Evolutionary conservation across 1,139 yeast genomes (phyloP).

Genomic region (Sugiyamaella paludigena): DNA sequence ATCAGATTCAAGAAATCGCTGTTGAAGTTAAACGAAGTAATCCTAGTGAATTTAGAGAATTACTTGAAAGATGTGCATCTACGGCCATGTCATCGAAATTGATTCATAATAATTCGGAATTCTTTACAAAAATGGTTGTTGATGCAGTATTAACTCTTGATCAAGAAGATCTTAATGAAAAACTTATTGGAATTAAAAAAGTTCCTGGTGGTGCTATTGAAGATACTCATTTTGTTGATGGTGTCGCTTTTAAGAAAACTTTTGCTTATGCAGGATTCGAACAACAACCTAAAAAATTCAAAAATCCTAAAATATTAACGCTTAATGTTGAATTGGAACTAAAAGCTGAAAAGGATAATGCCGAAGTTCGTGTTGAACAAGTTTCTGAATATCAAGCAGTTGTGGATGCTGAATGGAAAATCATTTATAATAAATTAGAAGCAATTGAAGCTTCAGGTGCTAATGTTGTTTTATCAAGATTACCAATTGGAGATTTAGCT

Average conservation of each 20-base stretch:
- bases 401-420: conserved; percentile 98
- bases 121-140: conserved; percentile 94
- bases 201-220: conserved; percentile 97
- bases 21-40: conserved; percentile 54
- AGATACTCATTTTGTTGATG: conserved; percentile 82
- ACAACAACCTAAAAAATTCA: conserved; percentile 89
- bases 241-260: conserved; percentile 96
- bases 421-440: conserved; percentile 81
- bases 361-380: conserved; percentile 96
- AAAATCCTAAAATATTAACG: conserved; percentile 75
- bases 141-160: conserved; percentile 90
- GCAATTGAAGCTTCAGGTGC: conserved; percentile 85
- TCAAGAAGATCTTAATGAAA: conserved; percentile 80
- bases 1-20: conserved; percentile 65
- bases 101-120: conserved; percentile 79
- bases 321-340: conserved; percentile 92
- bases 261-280: conserved; percentile 98
- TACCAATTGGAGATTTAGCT: conserved; percentile 97
- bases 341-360: conserved; percentile 97
- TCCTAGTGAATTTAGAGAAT: conserved; percentile 56
- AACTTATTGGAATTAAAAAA: conserved; percentile 88
- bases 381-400: conserved; percentile 93
- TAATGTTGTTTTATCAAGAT: conserved; percentile 83
- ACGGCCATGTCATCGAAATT: conserved; percentile 97
- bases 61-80: conserved; percentile 88